phyloP scores from a whole-genome alignment of 2,329 filamentous ascomycete species.

The Pyrenophora teres region DNA sequence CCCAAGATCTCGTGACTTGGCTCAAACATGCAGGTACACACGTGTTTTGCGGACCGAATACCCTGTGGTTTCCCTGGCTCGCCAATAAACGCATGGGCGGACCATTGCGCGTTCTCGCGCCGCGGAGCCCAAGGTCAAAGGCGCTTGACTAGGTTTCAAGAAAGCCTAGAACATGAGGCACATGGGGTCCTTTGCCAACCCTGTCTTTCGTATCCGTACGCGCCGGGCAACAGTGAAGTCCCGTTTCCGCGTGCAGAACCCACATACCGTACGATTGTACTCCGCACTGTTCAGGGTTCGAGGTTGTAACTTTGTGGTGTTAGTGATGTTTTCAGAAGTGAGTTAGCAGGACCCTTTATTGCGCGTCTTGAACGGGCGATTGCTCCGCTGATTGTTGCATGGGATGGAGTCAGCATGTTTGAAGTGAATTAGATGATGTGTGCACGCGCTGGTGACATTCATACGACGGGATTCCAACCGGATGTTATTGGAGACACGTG shows the following conservation, averaged over 20 bases:
- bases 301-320: neutral
- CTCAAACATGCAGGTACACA: neutral
- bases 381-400: no score
- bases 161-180: constrained; percentile 2
- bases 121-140: neutral
- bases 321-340: neutral
- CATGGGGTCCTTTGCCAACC: neutral
- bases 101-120: neutral
- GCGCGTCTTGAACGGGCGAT: no score
- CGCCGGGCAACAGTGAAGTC: no score
- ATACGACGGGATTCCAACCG: no score
- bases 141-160: neutral
- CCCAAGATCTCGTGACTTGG: no score
- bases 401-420: no score
- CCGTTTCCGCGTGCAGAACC: no score
- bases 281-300: constrained; percentile 3
- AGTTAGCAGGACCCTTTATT: neutral
- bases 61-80: neutral
- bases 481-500: no score
- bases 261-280: neutral
- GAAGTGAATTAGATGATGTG: no score
- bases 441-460: no score
- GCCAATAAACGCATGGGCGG: neutral
- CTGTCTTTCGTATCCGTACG: neutral
- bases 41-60: neutral